Conservation (phyloP, 1,284 basidiomycete genomes). For the Malassezia caprae region DNA sequence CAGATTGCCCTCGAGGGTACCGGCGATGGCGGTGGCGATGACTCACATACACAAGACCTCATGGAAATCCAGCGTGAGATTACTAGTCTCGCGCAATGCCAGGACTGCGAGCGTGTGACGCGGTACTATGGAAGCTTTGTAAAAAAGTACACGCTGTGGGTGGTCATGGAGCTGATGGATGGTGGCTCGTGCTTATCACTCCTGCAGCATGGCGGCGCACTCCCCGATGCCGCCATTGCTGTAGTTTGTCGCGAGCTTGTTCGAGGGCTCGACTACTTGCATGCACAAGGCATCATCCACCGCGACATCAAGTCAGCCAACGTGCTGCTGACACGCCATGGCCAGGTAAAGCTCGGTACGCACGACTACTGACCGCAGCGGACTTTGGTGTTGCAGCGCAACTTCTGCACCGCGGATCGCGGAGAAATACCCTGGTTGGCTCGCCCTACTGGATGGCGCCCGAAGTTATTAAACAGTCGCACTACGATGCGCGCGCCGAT, state of each 20-base stretch:
- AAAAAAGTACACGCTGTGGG: constrained; percentile 93
- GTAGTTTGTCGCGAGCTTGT: constrained; percentile 86
- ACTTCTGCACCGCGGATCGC: constrained; percentile 62
- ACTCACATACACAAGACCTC: constrained; percentile 20
- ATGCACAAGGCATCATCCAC: constrained; percentile 87
- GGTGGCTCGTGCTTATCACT: constrained; percentile 96
- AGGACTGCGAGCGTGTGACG: constrained; percentile 85
- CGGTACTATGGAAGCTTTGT: constrained; percentile 95
- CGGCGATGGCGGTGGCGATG: background rate
- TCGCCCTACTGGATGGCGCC: constrained; percentile 98
- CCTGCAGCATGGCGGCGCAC: constrained; percentile 70
- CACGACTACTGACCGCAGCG: constrained; percentile 52
- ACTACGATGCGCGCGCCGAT: constrained; percentile 53
- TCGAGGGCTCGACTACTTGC: constrained; percentile 86
- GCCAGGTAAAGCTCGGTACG: constrained; percentile 75
- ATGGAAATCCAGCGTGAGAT: constrained; percentile 84
- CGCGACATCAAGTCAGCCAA: constrained; percentile 98
- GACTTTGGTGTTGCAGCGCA: constrained; percentile 94
- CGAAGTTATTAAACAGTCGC: constrained; percentile 90
- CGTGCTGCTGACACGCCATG: constrained; percentile 74
- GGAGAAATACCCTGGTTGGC: constrained; percentile 78
- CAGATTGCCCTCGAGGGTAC: constrained; percentile 59
- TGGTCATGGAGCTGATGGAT: constrained; percentile 97
- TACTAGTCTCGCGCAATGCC: constrained; percentile 79
- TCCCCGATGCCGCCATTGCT: constrained; percentile 84